Evolutionary conservation across 306 rosid genomes (phyloP), one percentile per base, ranked within the genome.

Genomic region (Vigna nakashimae): DNA sequence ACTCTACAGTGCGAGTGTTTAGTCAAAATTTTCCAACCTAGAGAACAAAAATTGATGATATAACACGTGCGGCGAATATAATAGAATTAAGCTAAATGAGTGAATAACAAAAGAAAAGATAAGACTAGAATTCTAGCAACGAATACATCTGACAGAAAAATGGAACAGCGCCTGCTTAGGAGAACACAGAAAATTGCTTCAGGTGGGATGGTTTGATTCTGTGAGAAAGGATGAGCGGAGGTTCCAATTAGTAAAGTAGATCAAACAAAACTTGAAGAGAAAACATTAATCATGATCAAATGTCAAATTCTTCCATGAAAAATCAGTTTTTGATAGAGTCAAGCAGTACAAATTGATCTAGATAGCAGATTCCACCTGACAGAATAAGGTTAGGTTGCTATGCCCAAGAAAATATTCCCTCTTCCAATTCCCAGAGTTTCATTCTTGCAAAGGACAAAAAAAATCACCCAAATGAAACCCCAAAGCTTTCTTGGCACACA

Each of bases 201-300:
- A 10, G 4, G 18, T 1, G 26, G 60, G 69, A 22, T 28, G 38
- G 38, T 18, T 45, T 68, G 12, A 10, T 46, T 46, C 70, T 45
- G 53, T 7, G 17, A 62, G 50, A 24, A 40, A 24, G n/a, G 49
- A 49, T 38, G 20, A 78, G 40, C 38, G 18, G 4, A 50, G 34
- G 24, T 45, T 50, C 75, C 15, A 6, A 9, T 8, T 6, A 48
- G 28, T 16, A 67, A 57, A 58, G 28, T 58, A 4, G 22, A 36
- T 46, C 14, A 69, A 66, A 16, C 13, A 2, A 66, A 68, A 49
- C 50, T 38, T 20, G 1, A 26, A 34, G 57, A 24, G 58, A 60
- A 81, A 68, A 64, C 71, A 22, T 38, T 32, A 32, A 51, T 14
- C 9, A 74, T 43, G 55, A 26, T 45, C 36, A 9, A 42, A 22